phyloP scores from a whole-genome alignment of 257 asterid species.

The Salvia miltiorrhiza region DNA sequence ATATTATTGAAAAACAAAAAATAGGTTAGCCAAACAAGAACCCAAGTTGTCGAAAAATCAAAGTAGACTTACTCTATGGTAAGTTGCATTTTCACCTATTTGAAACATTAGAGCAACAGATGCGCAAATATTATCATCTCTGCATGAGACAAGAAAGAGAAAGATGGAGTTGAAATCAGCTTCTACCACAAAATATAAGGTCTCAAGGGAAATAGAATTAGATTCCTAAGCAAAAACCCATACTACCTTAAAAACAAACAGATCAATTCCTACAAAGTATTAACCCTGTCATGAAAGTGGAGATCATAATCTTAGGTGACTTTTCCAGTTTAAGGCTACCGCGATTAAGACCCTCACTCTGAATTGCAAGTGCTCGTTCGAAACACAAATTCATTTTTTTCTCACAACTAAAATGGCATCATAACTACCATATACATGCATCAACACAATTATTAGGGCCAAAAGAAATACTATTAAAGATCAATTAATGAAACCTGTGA shows the following conservation, averaged over 20 bases:
- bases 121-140: conserved; percentile 44
- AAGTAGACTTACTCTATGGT: conserved; percentile 46
- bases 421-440: not conserved
- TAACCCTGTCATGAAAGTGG: not conserved
- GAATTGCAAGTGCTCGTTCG: not conserved
- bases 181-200: not conserved
- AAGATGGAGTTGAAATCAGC: not conserved
- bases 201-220: not conserved
- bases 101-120: conserved; percentile 67
- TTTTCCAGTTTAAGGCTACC: not conserved
- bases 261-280: not conserved
- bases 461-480: not conserved
- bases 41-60: not conserved
- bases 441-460: not conserved
- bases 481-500: not conserved
- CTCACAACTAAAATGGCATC: conserved; percentile 1
- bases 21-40: not conserved
- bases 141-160: conserved; percentile 28
- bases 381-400: not conserved
- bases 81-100: conserved; percentile 59
- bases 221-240: not conserved
- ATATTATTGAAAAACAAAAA: no score
- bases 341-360: not conserved
- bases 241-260: not conserved
- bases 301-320: not conserved